Percentiles rank a stretch among this genome's conserved stretches.
Evolutionary conservation across 2,329 filamentous ascomycete genomes (phyloP).

Genomic region (Ramularia endophylla): DNA sequence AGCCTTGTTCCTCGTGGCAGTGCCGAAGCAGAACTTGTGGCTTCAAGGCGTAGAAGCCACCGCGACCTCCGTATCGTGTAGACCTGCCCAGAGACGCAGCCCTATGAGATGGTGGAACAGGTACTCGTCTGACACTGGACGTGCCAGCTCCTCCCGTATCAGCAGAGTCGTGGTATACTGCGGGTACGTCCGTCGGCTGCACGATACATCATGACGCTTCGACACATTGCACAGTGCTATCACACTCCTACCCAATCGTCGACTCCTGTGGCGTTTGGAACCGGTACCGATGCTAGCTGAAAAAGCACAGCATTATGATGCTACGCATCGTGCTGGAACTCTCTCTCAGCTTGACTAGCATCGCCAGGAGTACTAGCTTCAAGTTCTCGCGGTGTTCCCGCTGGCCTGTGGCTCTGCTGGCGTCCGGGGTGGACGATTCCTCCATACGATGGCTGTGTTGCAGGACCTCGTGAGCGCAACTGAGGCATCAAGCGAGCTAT

Average conservation of each 20-base stretch:
- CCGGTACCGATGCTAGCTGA: background rate
- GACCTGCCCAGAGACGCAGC: background rate
- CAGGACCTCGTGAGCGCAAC: background rate
- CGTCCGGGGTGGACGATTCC: too few relatives aligned
- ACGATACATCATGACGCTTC: background rate
- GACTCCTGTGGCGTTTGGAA: background rate
- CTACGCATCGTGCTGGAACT: background rate
- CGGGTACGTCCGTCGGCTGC: background rate
- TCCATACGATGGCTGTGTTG: background rate
- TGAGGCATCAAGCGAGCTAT: background rate
- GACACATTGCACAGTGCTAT: background rate
- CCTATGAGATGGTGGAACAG: too few relatives aligned
- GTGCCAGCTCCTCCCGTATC: background rate
- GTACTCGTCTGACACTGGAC: background rate
- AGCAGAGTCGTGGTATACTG: background rate
- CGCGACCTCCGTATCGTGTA: slow-evolving; percentile 1
- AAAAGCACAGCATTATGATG: background rate
- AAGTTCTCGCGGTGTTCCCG: too few relatives aligned
- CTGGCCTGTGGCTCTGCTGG: background rate
- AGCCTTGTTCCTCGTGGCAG: too few relatives aligned
- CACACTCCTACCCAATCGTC: background rate
- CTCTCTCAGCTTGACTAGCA: background rate
- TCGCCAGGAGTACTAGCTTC: background rate
- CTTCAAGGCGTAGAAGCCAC: slow-evolving; percentile 2
- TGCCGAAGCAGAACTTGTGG: slow-evolving; percentile 1